Conservation (phyloP, 2,329 filamentous ascomycete species). For the Fusarium metavorans region DNA sequence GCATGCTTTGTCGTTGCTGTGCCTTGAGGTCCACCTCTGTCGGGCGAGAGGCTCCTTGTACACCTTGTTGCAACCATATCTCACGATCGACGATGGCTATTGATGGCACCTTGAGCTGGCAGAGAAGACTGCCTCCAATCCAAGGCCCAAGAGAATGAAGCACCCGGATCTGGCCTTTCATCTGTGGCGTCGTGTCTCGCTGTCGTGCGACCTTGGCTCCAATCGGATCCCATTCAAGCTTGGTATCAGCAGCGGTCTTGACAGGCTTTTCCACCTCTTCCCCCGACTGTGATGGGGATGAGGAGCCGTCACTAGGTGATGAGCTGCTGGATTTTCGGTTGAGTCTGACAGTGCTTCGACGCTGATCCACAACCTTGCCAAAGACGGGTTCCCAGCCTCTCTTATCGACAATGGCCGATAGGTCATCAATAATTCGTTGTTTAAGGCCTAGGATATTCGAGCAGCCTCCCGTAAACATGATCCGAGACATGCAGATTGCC, state of each 20-base stretch:
- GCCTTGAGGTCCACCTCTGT: slow-evolving; percentile 70
- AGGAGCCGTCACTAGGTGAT: slow-evolving; percentile 33
- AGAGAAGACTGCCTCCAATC: slow-evolving; percentile 78
- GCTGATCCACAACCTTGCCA: slow-evolving; percentile 73
- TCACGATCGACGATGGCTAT: slow-evolving; percentile 79
- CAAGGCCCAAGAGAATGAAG: slow-evolving; percentile 79
- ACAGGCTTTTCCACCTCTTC: slow-evolving; percentile 39
- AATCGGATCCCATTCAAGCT: slow-evolving; percentile 47
- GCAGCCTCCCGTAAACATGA: slow-evolving; percentile 87
- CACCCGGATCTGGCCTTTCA: slow-evolving; percentile 72
- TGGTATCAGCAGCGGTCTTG: slow-evolving; percentile 40
- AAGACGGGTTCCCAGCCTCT: slow-evolving; percentile 83
- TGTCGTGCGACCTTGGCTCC: slow-evolving; percentile 53
- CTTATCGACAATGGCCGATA: slow-evolving; percentile 73
- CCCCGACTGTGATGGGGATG: slow-evolving; percentile 37
- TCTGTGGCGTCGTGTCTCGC: slow-evolving; percentile 52
- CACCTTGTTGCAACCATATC: slow-evolving; percentile 75
- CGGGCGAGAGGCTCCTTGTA: slow-evolving; percentile 69
- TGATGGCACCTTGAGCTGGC: slow-evolving; percentile 75
- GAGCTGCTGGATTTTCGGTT: slow-evolving; percentile 46
- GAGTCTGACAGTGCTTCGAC: slow-evolving; percentile 60
- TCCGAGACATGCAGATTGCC: slow-evolving; percentile 86
- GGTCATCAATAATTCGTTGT: slow-evolving; percentile 79
- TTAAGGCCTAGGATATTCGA: slow-evolving; percentile 84
- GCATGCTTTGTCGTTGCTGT: slow-evolving; percentile 74